Evolutionary conservation across 768 basidiomycete genomes (phyloP).

Genomic region (Russula lepida): DNA sequence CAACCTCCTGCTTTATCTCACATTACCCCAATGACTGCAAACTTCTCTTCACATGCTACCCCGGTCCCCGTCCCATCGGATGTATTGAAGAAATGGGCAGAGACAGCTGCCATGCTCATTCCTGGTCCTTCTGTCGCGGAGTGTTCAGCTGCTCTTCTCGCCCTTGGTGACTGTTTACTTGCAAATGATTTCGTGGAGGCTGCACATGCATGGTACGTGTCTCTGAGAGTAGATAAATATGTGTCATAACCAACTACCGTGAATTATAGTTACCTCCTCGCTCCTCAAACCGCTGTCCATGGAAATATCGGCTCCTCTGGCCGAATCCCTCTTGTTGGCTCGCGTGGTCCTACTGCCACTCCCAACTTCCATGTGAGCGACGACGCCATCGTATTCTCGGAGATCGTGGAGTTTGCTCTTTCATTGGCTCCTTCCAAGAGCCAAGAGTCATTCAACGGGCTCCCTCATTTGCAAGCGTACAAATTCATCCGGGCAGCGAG

Average conservation of each 20-base stretch:
- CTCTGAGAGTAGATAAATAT: background rate
- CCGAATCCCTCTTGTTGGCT: slow-evolving; percentile 69
- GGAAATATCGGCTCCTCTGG: slow-evolving; percentile 61
- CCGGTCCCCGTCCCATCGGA: slow-evolving; percentile 48
- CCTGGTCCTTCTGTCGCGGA: slow-evolving; percentile 62
- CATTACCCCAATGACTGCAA: slow-evolving; percentile 55
- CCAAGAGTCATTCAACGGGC: slow-evolving; percentile 74
- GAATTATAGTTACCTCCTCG: slow-evolving; percentile 65
- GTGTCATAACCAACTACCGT: background rate
- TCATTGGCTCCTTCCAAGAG: slow-evolving; percentile 70
- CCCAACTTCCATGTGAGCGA: slow-evolving; percentile 53
- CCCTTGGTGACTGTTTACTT: slow-evolving; percentile 76
- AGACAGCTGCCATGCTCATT: slow-evolving; percentile 77
- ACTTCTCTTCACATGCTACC: slow-evolving; percentile 36
- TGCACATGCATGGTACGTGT: slow-evolving; percentile 81
- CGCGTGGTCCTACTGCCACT: slow-evolving; percentile 43
- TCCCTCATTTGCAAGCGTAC: slow-evolving; percentile 84
- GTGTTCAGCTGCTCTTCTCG: slow-evolving; percentile 64
- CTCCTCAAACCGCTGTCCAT: slow-evolving; percentile 69
- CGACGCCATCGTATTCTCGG: slow-evolving; percentile 77
- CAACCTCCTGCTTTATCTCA: slow-evolving; percentile 6
- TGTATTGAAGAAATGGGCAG: slow-evolving; percentile 71
- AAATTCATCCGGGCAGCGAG: slow-evolving; percentile 67
- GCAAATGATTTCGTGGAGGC: slow-evolving; percentile 71
- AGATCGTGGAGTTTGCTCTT: slow-evolving; percentile 86